phyloP scores from a whole-genome alignment of 2,329 filamentous ascomycete genomes.

The Scedosporium minutisporum region DNA sequence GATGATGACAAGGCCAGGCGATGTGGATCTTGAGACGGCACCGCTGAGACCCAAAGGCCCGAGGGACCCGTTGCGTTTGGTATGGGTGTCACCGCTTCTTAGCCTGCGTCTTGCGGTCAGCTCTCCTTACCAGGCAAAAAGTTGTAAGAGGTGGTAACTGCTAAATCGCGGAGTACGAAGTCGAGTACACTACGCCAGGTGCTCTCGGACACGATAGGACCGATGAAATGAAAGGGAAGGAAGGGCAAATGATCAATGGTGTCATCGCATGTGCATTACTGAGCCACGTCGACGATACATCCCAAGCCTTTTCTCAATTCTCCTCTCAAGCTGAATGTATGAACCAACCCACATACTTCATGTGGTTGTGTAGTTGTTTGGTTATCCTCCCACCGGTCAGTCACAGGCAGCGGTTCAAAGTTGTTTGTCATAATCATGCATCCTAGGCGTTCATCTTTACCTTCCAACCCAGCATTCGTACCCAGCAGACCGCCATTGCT shows the following conservation, averaged over 20 bases:
- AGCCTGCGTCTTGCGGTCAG: not conserved
- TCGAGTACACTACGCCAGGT: too few relatives aligned
- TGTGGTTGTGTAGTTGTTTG: too few relatives aligned
- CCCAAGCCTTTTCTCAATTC: not conserved
- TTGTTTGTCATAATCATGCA: not conserved
- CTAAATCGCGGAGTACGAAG: too few relatives aligned
- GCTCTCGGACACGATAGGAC: too few relatives aligned
- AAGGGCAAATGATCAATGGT: not conserved
- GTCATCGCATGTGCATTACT: not conserved
- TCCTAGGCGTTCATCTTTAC: not conserved
- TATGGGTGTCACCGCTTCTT: slow-evolving; percentile 1
- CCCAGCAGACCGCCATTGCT: not conserved
- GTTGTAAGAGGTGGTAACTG: too few relatives aligned
- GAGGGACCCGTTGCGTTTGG: not conserved
- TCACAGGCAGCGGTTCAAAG: not conserved
- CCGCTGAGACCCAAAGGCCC: not conserved
- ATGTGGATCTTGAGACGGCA: not conserved
- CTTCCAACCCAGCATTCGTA: not conserved
- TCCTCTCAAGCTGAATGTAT: not conserved
- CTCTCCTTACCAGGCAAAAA: not conserved
- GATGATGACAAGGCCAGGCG: not conserved
- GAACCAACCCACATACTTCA: too few relatives aligned
- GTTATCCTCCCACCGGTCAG: not conserved
- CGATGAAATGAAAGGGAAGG: not conserved
- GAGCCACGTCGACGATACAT: not conserved